Conservation (phyloP, 2,329 filamentous ascomycete genomes). For the Setomelanomma holmii region DNA sequence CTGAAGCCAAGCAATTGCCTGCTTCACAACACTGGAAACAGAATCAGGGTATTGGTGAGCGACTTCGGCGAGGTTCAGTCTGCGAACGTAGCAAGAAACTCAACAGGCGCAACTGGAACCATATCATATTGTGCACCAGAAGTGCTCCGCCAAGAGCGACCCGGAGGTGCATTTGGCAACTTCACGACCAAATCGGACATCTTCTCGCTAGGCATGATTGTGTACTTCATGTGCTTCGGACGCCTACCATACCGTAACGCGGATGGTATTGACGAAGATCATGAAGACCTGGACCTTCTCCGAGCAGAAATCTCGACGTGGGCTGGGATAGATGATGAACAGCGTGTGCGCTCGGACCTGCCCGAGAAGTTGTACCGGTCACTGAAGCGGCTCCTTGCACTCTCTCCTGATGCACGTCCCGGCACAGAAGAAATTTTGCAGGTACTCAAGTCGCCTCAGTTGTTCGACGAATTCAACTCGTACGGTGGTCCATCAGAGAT, state of each 20-base stretch:
- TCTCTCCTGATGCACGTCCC: slow-evolving; percentile 78
- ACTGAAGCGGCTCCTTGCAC: slow-evolving; percentile 78
- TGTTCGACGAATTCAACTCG: slow-evolving; percentile 54
- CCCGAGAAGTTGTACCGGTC: slow-evolving; percentile 86
- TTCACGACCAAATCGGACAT: slow-evolving; percentile 98
- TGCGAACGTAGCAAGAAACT: slow-evolving; percentile 80
- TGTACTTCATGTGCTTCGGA: slow-evolving; percentile 97
- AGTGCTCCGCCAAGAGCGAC: slow-evolving; percentile 72
- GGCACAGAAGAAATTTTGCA: slow-evolving; percentile 84
- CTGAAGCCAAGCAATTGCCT: slow-evolving; percentile 96
- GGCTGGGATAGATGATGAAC: slow-evolving; percentile 83
- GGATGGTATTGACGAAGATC: slow-evolving; percentile 86
- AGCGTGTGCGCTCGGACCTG: slow-evolving; percentile 77
- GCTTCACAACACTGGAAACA: slow-evolving; percentile 76
- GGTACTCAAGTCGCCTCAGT: slow-evolving; percentile 73
- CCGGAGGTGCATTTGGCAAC: slow-evolving; percentile 79
- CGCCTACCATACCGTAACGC: slow-evolving; percentile 84
- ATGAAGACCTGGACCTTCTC: slow-evolving; percentile 86
- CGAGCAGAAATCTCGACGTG: slow-evolving; percentile 86
- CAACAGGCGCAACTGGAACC: slow-evolving; percentile 91
- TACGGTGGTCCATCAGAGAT: slow-evolving; percentile 46
- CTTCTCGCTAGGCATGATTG: slow-evolving; percentile 98
- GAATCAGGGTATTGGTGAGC: slow-evolving; percentile 84
- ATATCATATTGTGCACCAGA: slow-evolving; percentile 98
- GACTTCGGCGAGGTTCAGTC: slow-evolving; percentile 97